phyloP scores from a whole-genome alignment of 2,329 filamentous ascomycete genomes.

The Epichloe uncinata region DNA sequence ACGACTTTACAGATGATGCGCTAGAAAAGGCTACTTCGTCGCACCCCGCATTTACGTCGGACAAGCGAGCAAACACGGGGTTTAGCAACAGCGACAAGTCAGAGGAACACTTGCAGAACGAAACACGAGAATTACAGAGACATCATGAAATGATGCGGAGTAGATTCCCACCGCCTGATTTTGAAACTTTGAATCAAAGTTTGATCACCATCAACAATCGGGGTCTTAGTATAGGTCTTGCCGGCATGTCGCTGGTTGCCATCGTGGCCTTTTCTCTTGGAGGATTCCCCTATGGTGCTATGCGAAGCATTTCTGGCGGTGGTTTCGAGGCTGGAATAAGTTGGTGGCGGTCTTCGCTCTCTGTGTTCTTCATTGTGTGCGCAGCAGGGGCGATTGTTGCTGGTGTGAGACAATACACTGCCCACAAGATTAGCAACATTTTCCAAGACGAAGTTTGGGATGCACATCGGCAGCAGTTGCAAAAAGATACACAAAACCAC shows the following conservation, averaged over 20 bases:
- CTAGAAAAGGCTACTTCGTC: conserved; percentile 26
- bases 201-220: conserved; percentile 18
- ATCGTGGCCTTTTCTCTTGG: conserved; percentile 1
- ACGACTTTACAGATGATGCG: conserved; percentile 54
- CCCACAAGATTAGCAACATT: conserved; percentile 45
- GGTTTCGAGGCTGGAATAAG: conserved; percentile 12
- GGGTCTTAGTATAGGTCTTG: conserved; percentile 24
- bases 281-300: not conserved
- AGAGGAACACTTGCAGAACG: conserved; percentile 22
- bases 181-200: conserved; percentile 26
- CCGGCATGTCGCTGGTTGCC: conserved; percentile 17
- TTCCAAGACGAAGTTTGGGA: conserved; percentile 62
- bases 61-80: conserved; percentile 26
- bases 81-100: conserved; percentile 26
- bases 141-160: conserved; percentile 28
- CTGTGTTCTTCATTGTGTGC: conserved; percentile 9
- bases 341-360: conserved; percentile 10
- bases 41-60: conserved; percentile 20
- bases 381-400: conserved; percentile 24
- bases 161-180: conserved; percentile 35
- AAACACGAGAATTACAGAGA: conserved; percentile 23
- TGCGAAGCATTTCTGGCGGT: not conserved
- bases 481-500: conserved; percentile 25
- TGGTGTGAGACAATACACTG: conserved; percentile 44
- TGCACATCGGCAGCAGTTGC: conserved; percentile 40